Conservation (phyloP, 768 basidiomycete species). For the Kwoniella bestiolae region DNA sequence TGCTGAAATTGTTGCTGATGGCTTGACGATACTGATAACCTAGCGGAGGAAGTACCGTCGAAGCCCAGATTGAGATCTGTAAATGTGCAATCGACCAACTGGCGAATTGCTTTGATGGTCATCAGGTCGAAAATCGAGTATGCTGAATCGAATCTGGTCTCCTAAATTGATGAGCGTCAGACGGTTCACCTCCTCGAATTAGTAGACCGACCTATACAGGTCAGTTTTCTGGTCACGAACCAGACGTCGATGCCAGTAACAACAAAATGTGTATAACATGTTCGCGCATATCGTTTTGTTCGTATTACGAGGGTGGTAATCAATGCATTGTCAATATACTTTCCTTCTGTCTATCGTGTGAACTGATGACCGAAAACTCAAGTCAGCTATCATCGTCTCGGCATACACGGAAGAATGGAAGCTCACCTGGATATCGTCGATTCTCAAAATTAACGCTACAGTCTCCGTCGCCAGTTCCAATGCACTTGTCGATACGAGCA, state of each 20-base stretch:
- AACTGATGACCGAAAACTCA: slow-evolving; percentile 19
- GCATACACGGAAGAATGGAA: background rate
- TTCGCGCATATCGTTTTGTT: no score
- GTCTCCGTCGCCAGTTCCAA: slow-evolving; percentile 95
- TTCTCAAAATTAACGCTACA: slow-evolving; percentile 92
- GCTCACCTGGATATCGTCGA: slow-evolving; percentile 67
- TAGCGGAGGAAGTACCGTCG: slow-evolving; percentile 42
- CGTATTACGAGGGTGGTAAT: background rate
- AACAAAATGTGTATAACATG: background rate
- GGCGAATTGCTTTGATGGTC: slow-evolving; percentile 32
- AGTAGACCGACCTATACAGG: no score
- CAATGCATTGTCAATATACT: slow-evolving; percentile 10
- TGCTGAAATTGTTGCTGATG: no score
- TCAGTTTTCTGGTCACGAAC: no score
- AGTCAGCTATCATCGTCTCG: slow-evolving; percentile 4
- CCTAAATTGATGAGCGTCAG: no score
- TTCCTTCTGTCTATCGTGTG: slow-evolving; percentile 30
- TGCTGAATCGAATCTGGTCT: no score
- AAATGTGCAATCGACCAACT: slow-evolving; percentile 38
- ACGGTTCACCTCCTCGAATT: no score
- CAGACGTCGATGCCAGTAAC: no score
- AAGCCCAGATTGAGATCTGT: slow-evolving; percentile 39
- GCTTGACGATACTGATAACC: background rate
- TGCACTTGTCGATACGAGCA: slow-evolving; percentile 92
- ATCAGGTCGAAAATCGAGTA: slow-evolving; percentile 32